Conservation (phyloP, 2,329 filamentous ascomycete species). For the Sphaerulina populicola region DNA sequence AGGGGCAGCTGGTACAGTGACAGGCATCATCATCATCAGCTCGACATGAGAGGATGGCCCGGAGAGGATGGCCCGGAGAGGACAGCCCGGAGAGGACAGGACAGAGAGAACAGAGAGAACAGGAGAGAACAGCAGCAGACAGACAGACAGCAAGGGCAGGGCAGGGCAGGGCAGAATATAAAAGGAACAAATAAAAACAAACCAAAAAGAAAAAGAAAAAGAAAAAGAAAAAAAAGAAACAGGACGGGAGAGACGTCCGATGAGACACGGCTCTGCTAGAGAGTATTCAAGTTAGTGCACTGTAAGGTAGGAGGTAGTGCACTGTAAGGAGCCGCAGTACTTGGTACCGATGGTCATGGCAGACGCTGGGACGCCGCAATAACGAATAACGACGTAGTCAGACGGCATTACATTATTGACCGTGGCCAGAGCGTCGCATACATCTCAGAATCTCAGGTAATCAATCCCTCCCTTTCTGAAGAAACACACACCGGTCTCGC, state of each 20-base stretch:
- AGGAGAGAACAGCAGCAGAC: too few relatives aligned
- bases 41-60: neutral
- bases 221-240: too few relatives aligned
- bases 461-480: too few relatives aligned
- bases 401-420: neutral
- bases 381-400: neutral
- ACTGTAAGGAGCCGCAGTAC: neutral
- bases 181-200: too few relatives aligned
- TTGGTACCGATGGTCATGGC: too few relatives aligned
- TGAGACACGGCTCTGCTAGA: neutral
- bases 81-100: too few relatives aligned
- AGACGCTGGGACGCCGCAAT: neutral
- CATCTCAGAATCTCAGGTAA: neutral
- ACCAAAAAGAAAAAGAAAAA: too few relatives aligned
- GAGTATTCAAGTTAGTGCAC: neutral
- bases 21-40: constrained; percentile 5
- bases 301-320: neutral
- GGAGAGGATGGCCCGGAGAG: too few relatives aligned
- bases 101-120: too few relatives aligned
- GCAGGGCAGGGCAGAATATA: too few relatives aligned
- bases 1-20: neutral
- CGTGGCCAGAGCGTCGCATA: neutral
- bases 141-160: too few relatives aligned
- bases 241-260: neutral
- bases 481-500: too few relatives aligned